Conservation (phyloP, 108 stramenopile species). For the Halocafeteria seosinensis region DNA sequence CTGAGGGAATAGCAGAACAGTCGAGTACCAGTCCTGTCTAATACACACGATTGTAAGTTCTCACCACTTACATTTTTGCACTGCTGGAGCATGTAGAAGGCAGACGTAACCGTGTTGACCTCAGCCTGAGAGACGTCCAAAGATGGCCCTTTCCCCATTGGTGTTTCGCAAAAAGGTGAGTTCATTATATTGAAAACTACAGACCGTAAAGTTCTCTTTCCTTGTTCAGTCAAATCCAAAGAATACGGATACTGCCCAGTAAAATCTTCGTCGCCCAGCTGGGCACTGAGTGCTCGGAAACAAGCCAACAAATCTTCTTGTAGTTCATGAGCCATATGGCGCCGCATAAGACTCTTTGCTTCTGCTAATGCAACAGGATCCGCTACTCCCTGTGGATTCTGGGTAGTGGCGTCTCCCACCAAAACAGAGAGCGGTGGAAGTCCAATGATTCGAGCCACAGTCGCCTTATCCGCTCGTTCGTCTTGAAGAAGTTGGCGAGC, state of each 20-base stretch:
- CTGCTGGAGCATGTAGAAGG: conserved; percentile 44
- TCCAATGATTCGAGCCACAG: conserved; percentile 57
- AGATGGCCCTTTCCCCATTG: neutral
- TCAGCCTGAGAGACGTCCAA: neutral
- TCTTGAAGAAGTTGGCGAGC: conserved; percentile 30
- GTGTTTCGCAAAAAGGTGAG: neutral
- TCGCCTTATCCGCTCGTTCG: conserved; percentile 43
- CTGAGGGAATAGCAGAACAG: too few relatives aligned
- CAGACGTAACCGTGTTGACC: conserved; percentile 28
- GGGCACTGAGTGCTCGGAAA: neutral
- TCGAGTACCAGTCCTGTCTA: too few relatives aligned
- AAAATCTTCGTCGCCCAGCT: neutral
- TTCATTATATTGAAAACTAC: neutral
- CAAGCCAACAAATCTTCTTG: conserved; percentile 24
- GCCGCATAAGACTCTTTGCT: conserved; percentile 45
- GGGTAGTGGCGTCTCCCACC: conserved; percentile 23
- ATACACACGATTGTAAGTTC: too few relatives aligned
- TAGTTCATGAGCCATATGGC: conserved; percentile 45
- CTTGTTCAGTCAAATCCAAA: neutral
- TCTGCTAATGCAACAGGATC: conserved; percentile 54
- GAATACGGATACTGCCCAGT: neutral
- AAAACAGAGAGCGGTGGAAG: conserved; percentile 59
- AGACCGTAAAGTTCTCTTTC: neutral
- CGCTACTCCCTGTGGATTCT: conserved; percentile 28
- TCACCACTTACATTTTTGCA: too few relatives aligned